Evolutionary conservation across 2,329 filamentous ascomycete species (phyloP), one percentile per base, ranked within the genome.

Genomic region (Aschersonia sp.): DNA sequence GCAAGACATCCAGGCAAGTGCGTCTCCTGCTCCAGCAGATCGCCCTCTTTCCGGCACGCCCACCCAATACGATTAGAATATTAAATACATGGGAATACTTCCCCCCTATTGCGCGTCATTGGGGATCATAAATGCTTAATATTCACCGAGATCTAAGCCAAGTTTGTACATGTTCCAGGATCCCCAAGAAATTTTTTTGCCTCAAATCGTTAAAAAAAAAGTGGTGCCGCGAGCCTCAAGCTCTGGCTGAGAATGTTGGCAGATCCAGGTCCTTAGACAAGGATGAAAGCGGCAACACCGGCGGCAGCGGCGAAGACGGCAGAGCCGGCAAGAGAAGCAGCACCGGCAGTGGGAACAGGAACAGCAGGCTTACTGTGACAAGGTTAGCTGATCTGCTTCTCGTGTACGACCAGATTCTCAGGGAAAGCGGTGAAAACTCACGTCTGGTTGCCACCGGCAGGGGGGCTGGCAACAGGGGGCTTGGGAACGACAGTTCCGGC

Each of bases 261-360:
- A 22, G 22, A 22, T 22, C 22, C 22, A 22, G 22, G 22, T 22
- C 22, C 60, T 73, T 79, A 79, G 62, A 70, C 71, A 58, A 79
- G 63, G 66, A 72, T 57, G 59, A 75, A 63, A 59, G 73, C 75
- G 51, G 66, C 69, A 48, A 74, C 60, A 66, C 73, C 75, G 63
- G 71, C 75, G 45, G 65, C 68, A 54, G 69, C 74, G 61, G 75
- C 76, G 59, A 77, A 63, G 58, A 71, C 51, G 59, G 68, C 69
- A 51, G 74, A 77, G 67, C 70, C 72, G 52, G 67, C 67, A 56
- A 78, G 60, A 58, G 69, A 66, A 56, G 67, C 66, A 54, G 75
- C 76, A 60, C 71, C 76, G 53, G 68, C 73, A 46, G 69, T 73
- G 56, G 71, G 64, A 52, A 59, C 10, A 12, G 40, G 14, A n/a